phyloP scores from a whole-genome alignment of 2,329 filamentous ascomycete genomes.

The Fusarium haematococcum region DNA sequence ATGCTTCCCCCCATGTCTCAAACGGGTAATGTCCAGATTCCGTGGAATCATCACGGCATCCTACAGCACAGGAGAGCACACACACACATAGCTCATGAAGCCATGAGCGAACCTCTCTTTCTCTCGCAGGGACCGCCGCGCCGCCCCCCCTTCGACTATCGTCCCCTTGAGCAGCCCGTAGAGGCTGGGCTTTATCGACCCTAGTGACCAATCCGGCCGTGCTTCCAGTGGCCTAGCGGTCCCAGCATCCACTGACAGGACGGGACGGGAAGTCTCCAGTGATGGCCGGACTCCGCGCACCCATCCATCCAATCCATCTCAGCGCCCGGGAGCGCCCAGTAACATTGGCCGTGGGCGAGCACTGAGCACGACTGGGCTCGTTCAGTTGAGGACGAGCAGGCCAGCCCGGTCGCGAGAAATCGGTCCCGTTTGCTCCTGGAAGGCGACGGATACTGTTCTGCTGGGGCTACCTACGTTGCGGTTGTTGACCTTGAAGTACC shows the following conservation, averaged over 20 bases:
- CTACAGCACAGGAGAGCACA: not conserved
- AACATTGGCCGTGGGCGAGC: slow-evolving; percentile 18
- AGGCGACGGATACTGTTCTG: not conserved
- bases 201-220: slow-evolving; percentile 34
- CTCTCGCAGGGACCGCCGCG: not conserved
- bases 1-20: slow-evolving; percentile 8
- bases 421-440: slow-evolving; percentile 19
- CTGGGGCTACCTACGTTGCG: not conserved
- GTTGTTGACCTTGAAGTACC: slow-evolving; percentile 13
- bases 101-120: not conserved
- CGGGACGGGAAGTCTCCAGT: slow-evolving; percentile 39
- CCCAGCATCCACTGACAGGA: slow-evolving; percentile 30
- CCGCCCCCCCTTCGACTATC: not conserved
- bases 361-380: slow-evolving; percentile 17
- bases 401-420: slow-evolving; percentile 4
- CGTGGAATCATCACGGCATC: not conserved
- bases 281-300: slow-evolving; percentile 15
- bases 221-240: slow-evolving; percentile 8
- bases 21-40: slow-evolving; percentile 17
- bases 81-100: not conserved
- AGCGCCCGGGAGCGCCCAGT: slow-evolving; percentile 38
- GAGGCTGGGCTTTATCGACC: slow-evolving; percentile 34
- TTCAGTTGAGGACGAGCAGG: slow-evolving; percentile 3
- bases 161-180: slow-evolving; percentile 6
- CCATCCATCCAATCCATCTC: slow-evolving; percentile 16